Percentiles rank a stretch among this genome's conserved stretches.
These are phyloP conservation scores for Trichosanthes cucumerina DNA, from an alignment of 306 rosid species.

Conservation along the genomic window DNA sequence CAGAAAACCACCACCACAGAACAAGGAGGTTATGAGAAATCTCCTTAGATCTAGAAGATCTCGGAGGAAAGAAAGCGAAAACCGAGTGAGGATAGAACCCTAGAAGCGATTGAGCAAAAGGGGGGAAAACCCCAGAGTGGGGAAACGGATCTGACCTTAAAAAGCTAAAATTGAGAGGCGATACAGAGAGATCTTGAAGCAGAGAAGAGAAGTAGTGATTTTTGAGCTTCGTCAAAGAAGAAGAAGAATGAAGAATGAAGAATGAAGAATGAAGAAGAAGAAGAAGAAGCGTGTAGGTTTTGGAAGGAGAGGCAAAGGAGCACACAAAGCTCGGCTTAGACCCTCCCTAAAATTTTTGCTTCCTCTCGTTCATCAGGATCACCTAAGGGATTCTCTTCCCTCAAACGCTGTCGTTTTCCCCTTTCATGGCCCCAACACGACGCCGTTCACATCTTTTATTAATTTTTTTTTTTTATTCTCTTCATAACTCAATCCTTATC, in stretches of 20 bases:
- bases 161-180: constrained; percentile 9
- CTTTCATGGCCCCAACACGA: background rate
- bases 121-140: background rate
- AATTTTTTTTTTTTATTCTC: too few relatives aligned
- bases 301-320: constrained; percentile 22
- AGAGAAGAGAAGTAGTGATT: background rate
- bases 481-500: too few relatives aligned
- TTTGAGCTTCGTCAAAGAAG: constrained; percentile 11
- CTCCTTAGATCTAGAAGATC: constrained; percentile 43
- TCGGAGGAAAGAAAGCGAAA: background rate
- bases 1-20: background rate
- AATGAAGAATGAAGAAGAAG: too few relatives aligned
- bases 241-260: background rate
- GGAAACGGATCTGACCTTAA: constrained; percentile 45
- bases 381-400: background rate
- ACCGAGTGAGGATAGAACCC: constrained; percentile 25
- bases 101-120: background rate
- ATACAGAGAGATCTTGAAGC: constrained; percentile 28
- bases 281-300: constrained; percentile 21
- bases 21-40: background rate
- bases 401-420: background rate
- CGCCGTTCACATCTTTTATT: too few relatives aligned
- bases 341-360: background rate
- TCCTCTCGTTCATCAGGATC: background rate
- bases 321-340: background rate